Percentiles rank a stretch among this genome's conserved stretches.
Conservation (phyloP, 768 basidiomycete species). For the Lactarius tabidus region DNA sequence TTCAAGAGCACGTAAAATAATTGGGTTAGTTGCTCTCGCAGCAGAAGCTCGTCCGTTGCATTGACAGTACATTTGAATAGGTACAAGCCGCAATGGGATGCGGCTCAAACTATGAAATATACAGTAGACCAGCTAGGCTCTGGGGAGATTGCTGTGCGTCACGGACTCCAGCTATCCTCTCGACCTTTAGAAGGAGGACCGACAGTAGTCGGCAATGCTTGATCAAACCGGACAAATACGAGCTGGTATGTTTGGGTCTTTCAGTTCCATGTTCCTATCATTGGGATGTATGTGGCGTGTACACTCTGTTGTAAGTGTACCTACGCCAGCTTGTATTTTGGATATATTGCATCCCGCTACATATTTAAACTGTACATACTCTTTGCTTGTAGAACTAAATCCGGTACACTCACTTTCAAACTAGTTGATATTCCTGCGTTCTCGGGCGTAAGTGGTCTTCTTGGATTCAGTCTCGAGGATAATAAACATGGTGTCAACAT, state of each 20-base stretch:
- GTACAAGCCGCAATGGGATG: slow-evolving; percentile 34
- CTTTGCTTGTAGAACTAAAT: not conserved
- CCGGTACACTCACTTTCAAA: too few species aligned
- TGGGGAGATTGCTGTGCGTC: slow-evolving; percentile 23
- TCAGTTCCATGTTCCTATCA: not conserved
- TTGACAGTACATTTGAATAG: slow-evolving; percentile 17
- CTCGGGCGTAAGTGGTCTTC: not conserved
- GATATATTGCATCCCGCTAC: not conserved
- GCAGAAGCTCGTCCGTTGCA: not conserved
- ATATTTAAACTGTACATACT: too few species aligned
- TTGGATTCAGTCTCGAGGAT: not conserved
- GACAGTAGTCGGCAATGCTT: not conserved
- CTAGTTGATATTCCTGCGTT: too few species aligned
- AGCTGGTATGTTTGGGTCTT: not conserved
- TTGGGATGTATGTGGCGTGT: not conserved
- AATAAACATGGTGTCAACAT: too few species aligned
- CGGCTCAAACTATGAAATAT: slow-evolving; percentile 34
- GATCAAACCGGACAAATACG: not conserved
- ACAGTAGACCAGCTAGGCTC: slow-evolving; percentile 35
- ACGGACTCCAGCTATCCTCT: slow-evolving; percentile 1
- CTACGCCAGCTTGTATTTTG: too few species aligned
- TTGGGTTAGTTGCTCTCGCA: slow-evolving; percentile 30
- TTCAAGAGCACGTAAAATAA: slow-evolving; percentile 34
- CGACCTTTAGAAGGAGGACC: not conserved
- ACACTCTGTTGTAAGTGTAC: not conserved